These are phyloP conservation scores for Xylaria telfairii DNA, from an alignment of 495 filamentous ascomycete species.

Conservation along the genomic window DNA sequence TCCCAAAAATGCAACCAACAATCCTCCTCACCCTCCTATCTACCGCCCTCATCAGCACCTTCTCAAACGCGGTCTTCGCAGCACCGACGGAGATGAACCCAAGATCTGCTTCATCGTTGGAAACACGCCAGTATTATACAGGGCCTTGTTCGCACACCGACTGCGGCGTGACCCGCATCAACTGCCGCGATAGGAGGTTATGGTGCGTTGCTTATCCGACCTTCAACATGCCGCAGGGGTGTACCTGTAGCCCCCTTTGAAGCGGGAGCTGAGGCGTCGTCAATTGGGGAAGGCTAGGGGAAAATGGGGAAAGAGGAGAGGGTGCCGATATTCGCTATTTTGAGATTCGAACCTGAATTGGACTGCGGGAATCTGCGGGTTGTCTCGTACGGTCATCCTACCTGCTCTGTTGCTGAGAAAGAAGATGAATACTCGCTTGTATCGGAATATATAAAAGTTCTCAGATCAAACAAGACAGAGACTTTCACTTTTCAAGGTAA, in stretches of 20 bases:
- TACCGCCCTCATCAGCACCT: slow-evolving; percentile 6
- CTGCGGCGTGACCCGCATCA: not conserved
- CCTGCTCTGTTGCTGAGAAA: not conserved
- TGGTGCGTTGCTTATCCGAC: slow-evolving; percentile 17
- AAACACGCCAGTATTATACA: slow-evolving; percentile 1
- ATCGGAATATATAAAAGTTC: not conserved
- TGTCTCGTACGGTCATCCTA: not conserved
- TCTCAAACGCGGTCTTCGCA: not conserved
- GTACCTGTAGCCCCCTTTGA: slow-evolving; percentile 17
- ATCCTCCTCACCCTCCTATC: slow-evolving; percentile 5
- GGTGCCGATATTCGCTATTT: not conserved
- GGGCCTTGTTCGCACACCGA: slow-evolving; percentile 18
- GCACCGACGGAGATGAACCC: not conserved
- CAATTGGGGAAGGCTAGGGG: not conserved
- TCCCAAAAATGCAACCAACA: slow-evolving; percentile 5
- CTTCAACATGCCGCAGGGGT: not conserved
- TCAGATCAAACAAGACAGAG: not conserved
- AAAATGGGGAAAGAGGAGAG: not conserved
- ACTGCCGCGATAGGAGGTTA: not conserved
- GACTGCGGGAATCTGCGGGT: not conserved
- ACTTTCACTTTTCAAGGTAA: not conserved
- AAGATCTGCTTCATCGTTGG: not conserved
- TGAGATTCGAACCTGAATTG: not conserved
- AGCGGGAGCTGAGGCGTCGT: too few species aligned
- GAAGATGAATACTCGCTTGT: not conserved